A percentile compares a stretch with the other conserved stretches of the same genome.
Evolutionary conservation across 495 filamentous ascomycete genomes (phyloP).

Genomic region (Pyrenula massariospora): DNA sequence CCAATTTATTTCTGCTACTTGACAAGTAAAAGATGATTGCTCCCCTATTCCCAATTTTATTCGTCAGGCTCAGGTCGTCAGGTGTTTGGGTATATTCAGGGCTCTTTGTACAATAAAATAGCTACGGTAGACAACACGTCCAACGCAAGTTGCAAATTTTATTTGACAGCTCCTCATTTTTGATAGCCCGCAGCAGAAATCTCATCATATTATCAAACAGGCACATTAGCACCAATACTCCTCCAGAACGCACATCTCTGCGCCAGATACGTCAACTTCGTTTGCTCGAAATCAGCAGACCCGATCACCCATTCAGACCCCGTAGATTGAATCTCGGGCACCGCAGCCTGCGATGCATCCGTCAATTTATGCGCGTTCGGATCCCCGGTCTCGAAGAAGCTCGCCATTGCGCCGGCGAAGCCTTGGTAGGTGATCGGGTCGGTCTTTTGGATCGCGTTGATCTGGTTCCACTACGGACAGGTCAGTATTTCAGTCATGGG

Average conservation of each 20-base stretch:
- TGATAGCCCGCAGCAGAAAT: too few species aligned
- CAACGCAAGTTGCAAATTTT: too few species aligned
- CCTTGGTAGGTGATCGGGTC: constrained; percentile 43
- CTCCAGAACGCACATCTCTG: constrained; percentile 43
- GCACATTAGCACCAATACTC: constrained; percentile 25
- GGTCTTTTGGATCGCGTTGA: constrained; percentile 40
- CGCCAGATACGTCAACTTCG: constrained; percentile 22
- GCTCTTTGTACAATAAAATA: too few species aligned
- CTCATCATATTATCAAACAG: too few species aligned
- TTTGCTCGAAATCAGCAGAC: constrained; percentile 27
- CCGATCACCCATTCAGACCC: constrained; percentile 40
- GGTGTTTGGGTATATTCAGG: too few species aligned
- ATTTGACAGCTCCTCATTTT: too few species aligned
- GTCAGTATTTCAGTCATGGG: background rate
- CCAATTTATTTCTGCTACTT: too few species aligned
- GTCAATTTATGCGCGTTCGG: constrained; percentile 49
- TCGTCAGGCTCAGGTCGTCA: too few species aligned
- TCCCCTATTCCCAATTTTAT: too few species aligned
- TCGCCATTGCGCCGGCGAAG: constrained; percentile 46
- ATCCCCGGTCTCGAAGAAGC: constrained; percentile 47
- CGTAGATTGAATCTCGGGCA: constrained; percentile 25
- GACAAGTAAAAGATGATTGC: too few species aligned
- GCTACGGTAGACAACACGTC: too few species aligned
- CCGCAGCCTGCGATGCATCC: constrained; percentile 23
- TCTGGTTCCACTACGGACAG: constrained; percentile 37